phyloP scores from a whole-genome alignment of 2,329 filamentous ascomycete genomes.

The Fusarium burgessii region DNA sequence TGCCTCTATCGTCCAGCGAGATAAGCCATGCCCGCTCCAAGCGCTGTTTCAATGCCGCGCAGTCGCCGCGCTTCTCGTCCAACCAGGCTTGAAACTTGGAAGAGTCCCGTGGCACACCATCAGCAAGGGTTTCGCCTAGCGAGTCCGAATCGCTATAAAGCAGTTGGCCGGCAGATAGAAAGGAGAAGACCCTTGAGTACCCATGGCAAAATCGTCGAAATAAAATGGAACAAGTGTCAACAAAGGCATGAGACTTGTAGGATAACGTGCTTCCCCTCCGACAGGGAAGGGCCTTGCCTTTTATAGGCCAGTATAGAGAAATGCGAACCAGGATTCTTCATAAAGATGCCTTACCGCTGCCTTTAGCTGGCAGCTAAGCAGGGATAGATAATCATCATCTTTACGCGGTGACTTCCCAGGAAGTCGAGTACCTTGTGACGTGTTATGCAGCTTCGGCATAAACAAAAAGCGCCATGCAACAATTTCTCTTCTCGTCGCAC shows the following conservation, averaged over 20 bases:
- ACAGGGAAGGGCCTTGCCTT: not conserved
- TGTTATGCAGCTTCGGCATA: not conserved
- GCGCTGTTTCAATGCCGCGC: not conserved
- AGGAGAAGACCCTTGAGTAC: no score
- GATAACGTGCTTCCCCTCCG: not conserved
- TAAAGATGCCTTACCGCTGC: not conserved
- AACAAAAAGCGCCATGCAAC: not conserved
- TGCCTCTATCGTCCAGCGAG: not conserved
- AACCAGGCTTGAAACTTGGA: not conserved
- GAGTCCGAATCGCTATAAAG: not conserved
- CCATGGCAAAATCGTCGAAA: no score
- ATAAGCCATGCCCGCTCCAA: not conserved
- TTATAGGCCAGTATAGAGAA: not conserved
- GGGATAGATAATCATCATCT: not conserved
- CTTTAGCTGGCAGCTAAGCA: not conserved
- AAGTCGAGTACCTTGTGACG: not conserved
- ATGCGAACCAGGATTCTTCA: not conserved
- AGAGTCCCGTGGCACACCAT: not conserved
- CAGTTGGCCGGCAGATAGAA: not conserved
- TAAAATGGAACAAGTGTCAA: no score
- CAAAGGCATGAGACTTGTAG: no score
- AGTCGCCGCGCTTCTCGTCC: not conserved
- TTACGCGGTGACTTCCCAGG: not conserved
- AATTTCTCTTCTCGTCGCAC: not conserved
- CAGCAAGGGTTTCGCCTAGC: not conserved